Conservation (phyloP, 495 filamentous ascomycete genomes). For the Pyronema omphalodes region DNA sequence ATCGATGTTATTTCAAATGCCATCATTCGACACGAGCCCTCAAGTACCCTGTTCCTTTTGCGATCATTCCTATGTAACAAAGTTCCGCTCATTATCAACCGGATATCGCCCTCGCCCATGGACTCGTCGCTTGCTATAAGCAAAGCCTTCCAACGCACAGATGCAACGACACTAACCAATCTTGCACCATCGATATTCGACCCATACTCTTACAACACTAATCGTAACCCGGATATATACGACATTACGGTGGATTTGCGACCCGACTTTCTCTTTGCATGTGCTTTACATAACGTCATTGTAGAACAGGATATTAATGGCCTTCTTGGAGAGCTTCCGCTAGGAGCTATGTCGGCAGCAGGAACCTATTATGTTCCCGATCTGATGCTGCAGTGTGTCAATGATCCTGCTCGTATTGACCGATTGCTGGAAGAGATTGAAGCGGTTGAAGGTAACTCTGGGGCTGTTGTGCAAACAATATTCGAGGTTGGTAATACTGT, state of each 20-base stretch:
- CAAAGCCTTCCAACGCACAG: constrained; percentile 19
- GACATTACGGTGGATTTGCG: constrained; percentile 34
- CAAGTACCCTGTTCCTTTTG: constrained; percentile 54
- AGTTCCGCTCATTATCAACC: constrained; percentile 56
- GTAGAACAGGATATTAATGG: constrained; percentile 58
- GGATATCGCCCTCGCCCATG: constrained; percentile 34
- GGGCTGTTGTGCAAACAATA: constrained; percentile 66
- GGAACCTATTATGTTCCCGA: constrained; percentile 60
- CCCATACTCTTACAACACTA: constrained; percentile 15
- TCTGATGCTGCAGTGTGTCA: constrained; percentile 53
- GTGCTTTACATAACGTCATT: constrained; percentile 67
- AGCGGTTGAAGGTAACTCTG: constrained; percentile 87
- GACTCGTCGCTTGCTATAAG: constrained; percentile 16
- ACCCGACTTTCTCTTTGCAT: constrained; percentile 84
- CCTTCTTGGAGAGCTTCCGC: constrained; percentile 69
- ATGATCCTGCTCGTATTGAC: constrained; percentile 52
- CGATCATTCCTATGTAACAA: constrained; percentile 90
- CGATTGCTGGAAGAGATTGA: constrained; percentile 74
- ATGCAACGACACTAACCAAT: constrained; percentile 29
- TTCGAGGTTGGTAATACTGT: constrained; percentile 38
- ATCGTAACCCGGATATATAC: constrained; percentile 17
- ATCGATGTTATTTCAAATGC: constrained; percentile 82
- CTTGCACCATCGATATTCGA: constrained; percentile 17
- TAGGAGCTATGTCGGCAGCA: constrained; percentile 56
- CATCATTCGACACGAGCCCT: constrained; percentile 57